Evolutionary conservation across 2,329 filamentous ascomycete species (phyloP).

Genomic region (Microcyclosporella mali): DNA sequence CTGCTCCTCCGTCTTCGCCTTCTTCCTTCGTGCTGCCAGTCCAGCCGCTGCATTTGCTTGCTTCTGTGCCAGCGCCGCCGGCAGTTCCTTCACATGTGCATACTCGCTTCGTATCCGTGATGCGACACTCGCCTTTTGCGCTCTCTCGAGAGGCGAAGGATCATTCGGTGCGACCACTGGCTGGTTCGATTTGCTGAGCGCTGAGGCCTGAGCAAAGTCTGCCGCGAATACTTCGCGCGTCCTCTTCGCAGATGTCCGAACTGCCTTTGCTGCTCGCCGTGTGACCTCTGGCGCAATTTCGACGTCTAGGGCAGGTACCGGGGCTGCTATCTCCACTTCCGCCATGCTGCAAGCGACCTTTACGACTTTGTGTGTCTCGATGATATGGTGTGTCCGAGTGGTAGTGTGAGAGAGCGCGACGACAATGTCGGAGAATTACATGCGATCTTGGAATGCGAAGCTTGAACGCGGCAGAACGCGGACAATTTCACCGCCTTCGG

Average conservation of each 20-base stretch:
- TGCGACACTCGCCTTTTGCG: constrained; percentile 45
- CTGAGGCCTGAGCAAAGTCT: constrained; percentile 43
- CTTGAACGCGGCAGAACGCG: too few relatives aligned
- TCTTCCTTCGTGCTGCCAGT: constrained; percentile 58
- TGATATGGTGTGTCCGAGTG: too few relatives aligned
- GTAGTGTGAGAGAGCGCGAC: too few relatives aligned
- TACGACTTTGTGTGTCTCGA: too few relatives aligned
- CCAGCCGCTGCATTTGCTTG: constrained; percentile 57
- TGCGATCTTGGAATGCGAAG: too few relatives aligned
- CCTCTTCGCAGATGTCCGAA: constrained; percentile 47
- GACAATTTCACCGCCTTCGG: too few relatives aligned
- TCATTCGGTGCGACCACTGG: constrained; percentile 41
- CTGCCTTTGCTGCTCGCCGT: constrained; percentile 25
- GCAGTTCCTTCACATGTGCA: constrained; percentile 67
- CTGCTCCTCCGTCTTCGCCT: constrained; percentile 50
- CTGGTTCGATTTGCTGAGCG: constrained; percentile 37
- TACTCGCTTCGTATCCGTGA: constrained; percentile 68
- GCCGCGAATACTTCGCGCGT: constrained; percentile 50
- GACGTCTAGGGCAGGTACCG: constrained; percentile 4
- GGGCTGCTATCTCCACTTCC: neutral
- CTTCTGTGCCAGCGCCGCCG: constrained; percentile 70
- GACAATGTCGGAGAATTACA: too few relatives aligned
- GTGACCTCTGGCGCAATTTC: constrained; percentile 18
- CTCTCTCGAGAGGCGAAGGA: constrained; percentile 38
- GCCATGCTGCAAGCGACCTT: neutral